Percentiles rank a stretch among this genome's conserved stretches.
phyloP scores from a whole-genome alignment of 2,329 filamentous ascomycete species.

The Arthrobotrys conoides region DNA sequence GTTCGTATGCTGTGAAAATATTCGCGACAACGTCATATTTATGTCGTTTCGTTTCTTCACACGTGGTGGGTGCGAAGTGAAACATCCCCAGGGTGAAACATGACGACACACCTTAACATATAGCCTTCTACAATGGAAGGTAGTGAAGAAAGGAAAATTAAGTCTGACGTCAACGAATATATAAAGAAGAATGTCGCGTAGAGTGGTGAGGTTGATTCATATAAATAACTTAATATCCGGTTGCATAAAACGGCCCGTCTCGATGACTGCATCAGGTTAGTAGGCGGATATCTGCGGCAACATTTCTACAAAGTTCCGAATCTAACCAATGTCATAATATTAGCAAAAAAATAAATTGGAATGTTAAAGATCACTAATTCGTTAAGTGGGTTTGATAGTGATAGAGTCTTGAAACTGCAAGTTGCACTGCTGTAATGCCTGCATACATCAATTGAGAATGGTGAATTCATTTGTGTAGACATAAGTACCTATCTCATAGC shows the following conservation, averaged over 20 bases:
- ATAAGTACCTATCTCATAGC: background rate
- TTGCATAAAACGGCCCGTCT: slow-evolving; percentile 6
- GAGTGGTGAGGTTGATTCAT: no score
- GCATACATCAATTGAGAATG: background rate
- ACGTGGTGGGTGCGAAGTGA: no score
- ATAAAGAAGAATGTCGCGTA: background rate
- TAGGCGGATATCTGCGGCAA: background rate
- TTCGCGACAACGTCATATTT: no score
- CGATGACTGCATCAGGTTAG: background rate
- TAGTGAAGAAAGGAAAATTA: no score
- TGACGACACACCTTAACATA: no score
- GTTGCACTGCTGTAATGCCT: background rate
- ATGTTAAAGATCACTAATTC: slow-evolving; percentile 16
- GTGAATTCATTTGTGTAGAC: background rate
- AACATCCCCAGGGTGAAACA: no score
- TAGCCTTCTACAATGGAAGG: no score
- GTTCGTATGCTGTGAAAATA: no score
- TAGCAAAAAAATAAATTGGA: slow-evolving; percentile 21
- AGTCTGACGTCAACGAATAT: background rate
- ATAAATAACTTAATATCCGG: background rate
- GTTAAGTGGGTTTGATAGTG: slow-evolving; percentile 38
- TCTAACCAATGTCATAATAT: slow-evolving; percentile 25
- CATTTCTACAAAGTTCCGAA: background rate
- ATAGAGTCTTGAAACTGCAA: background rate
- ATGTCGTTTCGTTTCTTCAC: no score